Evolutionary conservation across 2,329 filamentous ascomycete species (phyloP).

Genomic region (Pestalotiopsis sp.): DNA sequence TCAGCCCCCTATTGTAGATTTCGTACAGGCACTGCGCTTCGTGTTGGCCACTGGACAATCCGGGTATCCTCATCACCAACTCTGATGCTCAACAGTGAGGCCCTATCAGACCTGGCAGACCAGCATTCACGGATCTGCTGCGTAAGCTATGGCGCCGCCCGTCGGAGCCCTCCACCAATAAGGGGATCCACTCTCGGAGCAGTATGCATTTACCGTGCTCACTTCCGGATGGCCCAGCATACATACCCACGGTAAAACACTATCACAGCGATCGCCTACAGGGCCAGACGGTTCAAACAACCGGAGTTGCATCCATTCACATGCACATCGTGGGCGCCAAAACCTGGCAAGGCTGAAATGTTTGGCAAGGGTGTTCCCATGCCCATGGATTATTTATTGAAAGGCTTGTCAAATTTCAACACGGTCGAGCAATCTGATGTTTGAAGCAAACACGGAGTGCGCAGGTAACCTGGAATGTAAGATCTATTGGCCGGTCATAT

Average conservation of each 20-base stretch:
- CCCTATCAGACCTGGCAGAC: conserved; percentile 2
- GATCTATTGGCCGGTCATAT: no score
- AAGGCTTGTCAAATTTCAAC: background rate
- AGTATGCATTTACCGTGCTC: conserved; percentile 2
- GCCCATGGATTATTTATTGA: background rate
- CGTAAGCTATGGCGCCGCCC: conserved; percentile 8
- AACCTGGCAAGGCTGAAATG: background rate
- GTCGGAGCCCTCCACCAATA: conserved; percentile 14
- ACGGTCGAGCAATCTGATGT: background rate
- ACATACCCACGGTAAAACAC: background rate
- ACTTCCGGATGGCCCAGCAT: background rate
- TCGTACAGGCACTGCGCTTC: conserved; percentile 4
- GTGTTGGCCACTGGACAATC: conserved; percentile 5
- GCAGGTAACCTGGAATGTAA: no score
- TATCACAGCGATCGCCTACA: background rate
- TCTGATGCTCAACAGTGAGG: background rate
- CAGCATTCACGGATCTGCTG: conserved; percentile 11
- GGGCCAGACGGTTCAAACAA: background rate
- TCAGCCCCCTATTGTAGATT: background rate
- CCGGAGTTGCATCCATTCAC: background rate
- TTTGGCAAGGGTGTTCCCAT: background rate
- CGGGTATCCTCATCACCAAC: background rate
- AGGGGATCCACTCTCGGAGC: background rate
- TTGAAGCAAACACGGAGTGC: no score
- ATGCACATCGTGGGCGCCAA: background rate